Evolutionary conservation across 768 basidiomycete genomes (phyloP), one percentile per base, ranked within the genome.

Genomic region (Leccinellum luteum): DNA sequence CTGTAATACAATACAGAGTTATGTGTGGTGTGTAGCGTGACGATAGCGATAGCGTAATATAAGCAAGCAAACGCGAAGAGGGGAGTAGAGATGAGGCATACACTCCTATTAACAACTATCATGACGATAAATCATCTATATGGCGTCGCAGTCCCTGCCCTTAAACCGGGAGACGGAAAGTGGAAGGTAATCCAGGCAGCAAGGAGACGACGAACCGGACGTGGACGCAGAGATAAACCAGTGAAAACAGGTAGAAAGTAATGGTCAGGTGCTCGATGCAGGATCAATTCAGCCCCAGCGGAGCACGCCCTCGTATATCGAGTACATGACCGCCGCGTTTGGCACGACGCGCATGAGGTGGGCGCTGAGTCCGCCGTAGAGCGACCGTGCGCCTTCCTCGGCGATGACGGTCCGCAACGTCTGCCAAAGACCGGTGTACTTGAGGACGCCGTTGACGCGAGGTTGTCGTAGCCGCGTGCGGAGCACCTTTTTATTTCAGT

Each of bases 321-420:
- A 86, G 75, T 89, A 99, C 96, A 98, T 98, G 62, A 95, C 92
- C 1, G 89, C 90, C 0, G 96, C 96, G 64, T 99, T 99, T 7
- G 96, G 96, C 4, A 99, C 92, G 56, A 98, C 94, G 51, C 97
- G 87, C 84, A 99, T 89, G 56, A 99, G 79, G 71, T 98, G 97
- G 0, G 97, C 94, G 54, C 87, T 89, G 55, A 99, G 82, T 10
- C 97, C 97, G 12, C 92, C 89, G 65, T 99, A 98, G 19, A 98
- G 70, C 4, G 90, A 85, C 43, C 85, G 80, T 2, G 84, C 85
- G 25, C 94, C 97, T 69, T 99, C 97, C 70, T 99, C 97, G 4
- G 83, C 84, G 41, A 96, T 81, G 58, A 99, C 85, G 6, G 94
- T 81, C 21, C 81, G 83, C 34, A 98, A 74, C 0, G 95, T 96